These are phyloP conservation scores for Parastagonospora avenae DNA, from an alignment of 2,329 filamentous ascomycete genomes.

Conservation along the genomic window DNA sequence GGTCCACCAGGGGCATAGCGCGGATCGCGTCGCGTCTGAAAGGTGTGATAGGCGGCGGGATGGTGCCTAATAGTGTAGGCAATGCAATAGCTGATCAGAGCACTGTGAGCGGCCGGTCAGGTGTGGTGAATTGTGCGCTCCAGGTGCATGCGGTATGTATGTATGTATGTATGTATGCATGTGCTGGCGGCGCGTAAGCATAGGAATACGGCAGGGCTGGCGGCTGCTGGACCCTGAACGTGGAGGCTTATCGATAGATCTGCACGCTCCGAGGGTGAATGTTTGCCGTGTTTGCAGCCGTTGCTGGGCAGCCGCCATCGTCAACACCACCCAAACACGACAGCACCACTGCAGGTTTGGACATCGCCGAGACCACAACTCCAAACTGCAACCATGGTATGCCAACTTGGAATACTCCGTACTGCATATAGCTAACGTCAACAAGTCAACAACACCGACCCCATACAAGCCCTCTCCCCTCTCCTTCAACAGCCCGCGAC, in stretches of 20 bases:
- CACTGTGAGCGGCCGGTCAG: background rate
- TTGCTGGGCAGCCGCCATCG: conserved; percentile 19
- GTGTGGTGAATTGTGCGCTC: background rate
- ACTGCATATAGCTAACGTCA: conserved; percentile 5
- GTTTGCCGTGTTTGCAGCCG: conserved; percentile 18
- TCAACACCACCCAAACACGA: conserved; percentile 28
- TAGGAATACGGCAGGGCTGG: background rate
- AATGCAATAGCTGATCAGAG: background rate
- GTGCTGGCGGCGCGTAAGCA: conserved; percentile 2
- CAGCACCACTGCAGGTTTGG: conserved; percentile 7
- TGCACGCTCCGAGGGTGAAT: conserved; percentile 2
- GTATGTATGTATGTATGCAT: no score
- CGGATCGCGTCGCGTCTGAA: background rate
- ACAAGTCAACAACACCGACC: conserved; percentile 41
- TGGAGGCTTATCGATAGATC: conserved; percentile 19
- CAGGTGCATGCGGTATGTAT: background rate
- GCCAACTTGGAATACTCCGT: conserved; percentile 4
- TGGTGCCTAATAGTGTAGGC: background rate
- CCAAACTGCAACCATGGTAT: conserved; percentile 3
- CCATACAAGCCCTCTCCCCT: conserved; percentile 50
- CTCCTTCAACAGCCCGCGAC: conserved; percentile 51
- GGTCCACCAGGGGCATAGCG: conserved; percentile 19
- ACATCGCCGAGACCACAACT: background rate
- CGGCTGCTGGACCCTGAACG: background rate
- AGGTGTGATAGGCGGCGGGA: background rate